phyloP scores from a whole-genome alignment of 2,329 filamentous ascomycete species.

The Alternaria atra region DNA sequence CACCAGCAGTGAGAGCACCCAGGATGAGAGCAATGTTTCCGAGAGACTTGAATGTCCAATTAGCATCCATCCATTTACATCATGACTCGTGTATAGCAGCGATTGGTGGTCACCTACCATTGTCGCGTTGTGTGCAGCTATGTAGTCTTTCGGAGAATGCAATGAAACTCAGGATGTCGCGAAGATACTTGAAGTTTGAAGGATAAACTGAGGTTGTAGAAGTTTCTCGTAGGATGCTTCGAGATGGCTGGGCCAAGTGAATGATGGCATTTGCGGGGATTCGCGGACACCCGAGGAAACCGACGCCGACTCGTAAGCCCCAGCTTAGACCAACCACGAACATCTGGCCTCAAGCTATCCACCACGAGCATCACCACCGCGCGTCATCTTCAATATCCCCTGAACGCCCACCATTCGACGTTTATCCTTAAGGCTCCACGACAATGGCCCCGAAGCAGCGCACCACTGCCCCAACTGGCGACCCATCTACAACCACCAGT shows the following conservation, averaged over 20 bases:
- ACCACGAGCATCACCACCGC: conserved; percentile 17
- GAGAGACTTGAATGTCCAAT: conserved; percentile 25
- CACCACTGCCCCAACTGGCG: conserved; percentile 19
- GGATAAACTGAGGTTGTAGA: neutral
- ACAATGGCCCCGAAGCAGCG: conserved; percentile 48
- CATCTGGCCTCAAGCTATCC: conserved; percentile 40
- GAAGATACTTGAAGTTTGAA: neutral
- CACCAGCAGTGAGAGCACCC: conserved; percentile 81
- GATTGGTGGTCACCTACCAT: neutral
- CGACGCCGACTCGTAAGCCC: conserved; percentile 14
- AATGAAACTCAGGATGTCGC: too few species aligned
- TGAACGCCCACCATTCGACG: neutral
- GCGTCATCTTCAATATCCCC: neutral
- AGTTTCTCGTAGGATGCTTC: neutral
- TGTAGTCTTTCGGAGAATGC: too few species aligned
- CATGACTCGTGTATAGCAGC: conserved; percentile 8
- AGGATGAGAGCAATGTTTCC: conserved; percentile 78
- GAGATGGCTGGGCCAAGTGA: conserved; percentile 3
- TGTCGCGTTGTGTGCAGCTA: neutral
- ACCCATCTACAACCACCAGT: conserved; percentile 26
- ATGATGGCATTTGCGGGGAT: conserved; percentile 31
- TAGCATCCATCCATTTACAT: conserved; percentile 7
- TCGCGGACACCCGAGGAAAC: conserved; percentile 23
- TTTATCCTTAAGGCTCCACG: conserved; percentile 5
- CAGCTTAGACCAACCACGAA: conserved; percentile 20